Conservation (phyloP, 331 rosid genomes). For the Erythrophleum ivorense region DNA sequence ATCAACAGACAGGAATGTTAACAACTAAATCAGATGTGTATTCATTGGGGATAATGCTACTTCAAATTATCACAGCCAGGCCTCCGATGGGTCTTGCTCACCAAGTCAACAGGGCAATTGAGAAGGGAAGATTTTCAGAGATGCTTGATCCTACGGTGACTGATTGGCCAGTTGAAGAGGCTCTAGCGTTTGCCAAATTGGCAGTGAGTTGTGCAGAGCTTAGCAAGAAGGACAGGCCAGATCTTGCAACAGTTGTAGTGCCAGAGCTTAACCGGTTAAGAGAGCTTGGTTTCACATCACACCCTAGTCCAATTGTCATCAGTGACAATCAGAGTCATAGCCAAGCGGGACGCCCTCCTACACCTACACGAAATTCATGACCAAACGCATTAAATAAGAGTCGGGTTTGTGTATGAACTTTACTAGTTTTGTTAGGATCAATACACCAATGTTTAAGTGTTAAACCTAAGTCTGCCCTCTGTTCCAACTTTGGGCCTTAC, state of each 20-base stretch:
- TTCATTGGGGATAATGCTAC: constrained; percentile 79
- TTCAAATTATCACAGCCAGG: constrained; percentile 87
- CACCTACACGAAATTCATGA: constrained; percentile 24
- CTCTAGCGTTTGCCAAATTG: constrained; percentile 67
- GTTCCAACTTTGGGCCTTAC: constrained; percentile 1
- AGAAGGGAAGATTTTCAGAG: constrained; percentile 58
- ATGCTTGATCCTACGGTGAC: constrained; percentile 71
- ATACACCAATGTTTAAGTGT: constrained; percentile 8
- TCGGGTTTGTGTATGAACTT: constrained; percentile 44
- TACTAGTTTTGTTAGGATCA: neutral
- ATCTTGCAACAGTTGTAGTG: constrained; percentile 69
- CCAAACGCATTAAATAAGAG: constrained; percentile 31
- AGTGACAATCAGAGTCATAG: constrained; percentile 23
- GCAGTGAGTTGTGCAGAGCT: constrained; percentile 79
- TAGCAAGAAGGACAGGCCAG: constrained; percentile 89
- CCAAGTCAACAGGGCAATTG: constrained; percentile 76
- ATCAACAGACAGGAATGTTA: constrained; percentile 81
- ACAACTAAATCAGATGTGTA: constrained; percentile 86
- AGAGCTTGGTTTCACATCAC: constrained; percentile 47
- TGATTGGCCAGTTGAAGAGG: constrained; percentile 89
- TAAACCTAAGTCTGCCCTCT: neutral
- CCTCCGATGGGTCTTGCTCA: constrained; percentile 90
- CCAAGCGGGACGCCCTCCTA: constrained; percentile 35
- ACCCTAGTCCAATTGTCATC: neutral
- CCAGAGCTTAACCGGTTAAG: constrained; percentile 84